Percentiles rank a stretch among this genome's conserved stretches.
Conservation (phyloP, 2,329 filamentous ascomycete species). For the Botryotinia convoluta region DNA sequence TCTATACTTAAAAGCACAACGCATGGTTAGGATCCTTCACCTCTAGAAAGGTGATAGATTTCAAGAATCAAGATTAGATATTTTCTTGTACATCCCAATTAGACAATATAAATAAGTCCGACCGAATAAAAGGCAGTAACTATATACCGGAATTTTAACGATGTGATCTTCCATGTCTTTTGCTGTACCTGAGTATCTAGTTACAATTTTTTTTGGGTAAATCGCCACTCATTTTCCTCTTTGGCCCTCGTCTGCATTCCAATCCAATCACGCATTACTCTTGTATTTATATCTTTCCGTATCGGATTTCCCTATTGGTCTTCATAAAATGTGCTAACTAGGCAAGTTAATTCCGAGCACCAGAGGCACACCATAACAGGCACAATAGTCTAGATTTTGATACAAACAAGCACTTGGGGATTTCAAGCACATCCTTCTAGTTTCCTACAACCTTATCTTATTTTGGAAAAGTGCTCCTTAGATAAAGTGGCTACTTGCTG, state of each 20-base stretch:
- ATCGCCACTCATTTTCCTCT: background rate
- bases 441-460: background rate
- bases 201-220: background rate
- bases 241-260: background rate
- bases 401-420: background rate
- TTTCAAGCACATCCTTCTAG: background rate
- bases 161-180: slow-evolving; percentile 1
- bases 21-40: background rate
- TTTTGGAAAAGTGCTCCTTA: background rate
- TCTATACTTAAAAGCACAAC: background rate
- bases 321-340: background rate
- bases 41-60: background rate
- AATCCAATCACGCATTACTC: background rate
- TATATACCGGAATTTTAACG: background rate
- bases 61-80: background rate
- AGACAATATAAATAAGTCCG: slow-evolving; percentile 4
- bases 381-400: background rate
- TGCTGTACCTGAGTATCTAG: background rate
- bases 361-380: background rate
- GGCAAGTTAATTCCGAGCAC: background rate
- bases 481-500: background rate
- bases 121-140: background rate
- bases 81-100: background rate
- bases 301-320: background rate
- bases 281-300: background rate